Conservation (phyloP, 495 filamentous ascomycete species). For the Penicillium herquei region DNA sequence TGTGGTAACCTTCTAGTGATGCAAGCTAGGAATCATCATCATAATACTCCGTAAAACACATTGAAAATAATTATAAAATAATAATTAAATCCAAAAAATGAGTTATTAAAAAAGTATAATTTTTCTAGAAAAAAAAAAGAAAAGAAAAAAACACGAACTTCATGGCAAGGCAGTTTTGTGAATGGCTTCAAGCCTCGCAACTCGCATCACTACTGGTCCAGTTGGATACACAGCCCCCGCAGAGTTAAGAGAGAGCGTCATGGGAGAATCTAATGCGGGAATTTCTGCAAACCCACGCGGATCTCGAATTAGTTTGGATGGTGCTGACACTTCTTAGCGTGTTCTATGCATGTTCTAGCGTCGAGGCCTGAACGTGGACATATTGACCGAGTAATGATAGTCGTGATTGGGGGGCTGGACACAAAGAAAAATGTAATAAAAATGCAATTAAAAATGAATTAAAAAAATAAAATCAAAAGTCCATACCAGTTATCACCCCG, state of each 20-base stretch:
- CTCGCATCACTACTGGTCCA: constrained; percentile 1
- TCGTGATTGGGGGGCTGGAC: constrained; percentile 2
- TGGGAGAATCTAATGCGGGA: constrained; percentile 18
- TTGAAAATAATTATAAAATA: no score
- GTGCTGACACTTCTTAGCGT: constrained; percentile 14
- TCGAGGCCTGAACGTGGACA: neutral
- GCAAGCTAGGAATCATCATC: no score
- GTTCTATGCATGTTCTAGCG: constrained; percentile 26
- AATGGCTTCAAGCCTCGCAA: constrained; percentile 7
- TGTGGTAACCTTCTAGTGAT: neutral
- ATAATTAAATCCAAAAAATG: no score
- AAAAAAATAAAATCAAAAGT: no score
- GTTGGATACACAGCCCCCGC: constrained; percentile 11
- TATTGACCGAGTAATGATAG: neutral
- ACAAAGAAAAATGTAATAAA: no score
- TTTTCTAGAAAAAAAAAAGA: no score
- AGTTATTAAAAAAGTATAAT: no score
- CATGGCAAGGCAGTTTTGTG: neutral
- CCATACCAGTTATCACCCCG: no score
- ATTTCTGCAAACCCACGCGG: constrained; percentile 22
- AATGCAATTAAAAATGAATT: no score
- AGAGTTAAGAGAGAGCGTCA: constrained; percentile 5
- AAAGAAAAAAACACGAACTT: no score
- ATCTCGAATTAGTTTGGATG: constrained; percentile 19
- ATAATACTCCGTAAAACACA: no score